A percentile compares a stretch with the other conserved stretches of the same genome.
Conservation (phyloP, 768 basidiomycete species). For the Xerocomellus amylosporus region DNA sequence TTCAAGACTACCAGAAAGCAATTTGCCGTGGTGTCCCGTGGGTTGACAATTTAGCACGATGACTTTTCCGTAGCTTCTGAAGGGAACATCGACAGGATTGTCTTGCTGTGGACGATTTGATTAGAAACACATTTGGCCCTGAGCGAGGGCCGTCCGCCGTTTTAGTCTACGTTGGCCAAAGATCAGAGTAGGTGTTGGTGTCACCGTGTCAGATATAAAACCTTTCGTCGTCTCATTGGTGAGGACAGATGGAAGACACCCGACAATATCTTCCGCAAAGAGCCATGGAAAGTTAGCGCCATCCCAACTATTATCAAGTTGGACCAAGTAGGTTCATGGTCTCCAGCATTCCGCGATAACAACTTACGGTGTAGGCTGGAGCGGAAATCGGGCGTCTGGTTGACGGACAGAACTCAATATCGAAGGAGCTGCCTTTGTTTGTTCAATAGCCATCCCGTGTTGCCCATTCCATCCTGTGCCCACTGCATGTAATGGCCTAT, state of each 20-base stretch:
- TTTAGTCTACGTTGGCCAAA: conserved; percentile 69
- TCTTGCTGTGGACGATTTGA: conserved; percentile 52
- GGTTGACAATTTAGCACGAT: conserved; percentile 19
- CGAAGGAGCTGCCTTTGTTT: conserved; percentile 20
- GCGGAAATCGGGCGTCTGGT: conserved; percentile 30
- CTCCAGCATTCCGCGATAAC: background rate
- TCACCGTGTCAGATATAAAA: background rate
- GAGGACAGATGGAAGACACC: conserved; percentile 61
- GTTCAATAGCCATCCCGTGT: conserved; percentile 10
- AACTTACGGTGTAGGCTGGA: conserved; percentile 17
- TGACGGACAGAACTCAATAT: conserved; percentile 26
- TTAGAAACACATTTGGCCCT: conserved; percentile 49
- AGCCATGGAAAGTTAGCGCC: conserved; percentile 56
- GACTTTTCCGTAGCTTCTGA: conserved; percentile 3
- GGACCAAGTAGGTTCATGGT: conserved; percentile 46
- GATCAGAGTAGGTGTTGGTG: conserved; percentile 48
- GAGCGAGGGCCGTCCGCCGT: conserved; percentile 48
- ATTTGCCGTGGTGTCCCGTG: conserved; percentile 68
- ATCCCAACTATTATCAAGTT: conserved; percentile 69
- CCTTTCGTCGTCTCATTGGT: background rate
- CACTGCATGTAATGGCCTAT: background rate
- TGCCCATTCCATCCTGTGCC: conserved; percentile 1
- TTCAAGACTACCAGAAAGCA: conserved; percentile 52
- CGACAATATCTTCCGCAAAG: conserved; percentile 55
- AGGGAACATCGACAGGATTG: conserved; percentile 54